Evolutionary conservation across 164 flowering plant species (phyloP), one percentile per base, ranked within the genome.

Genomic region (Cinnamomum chago): DNA sequence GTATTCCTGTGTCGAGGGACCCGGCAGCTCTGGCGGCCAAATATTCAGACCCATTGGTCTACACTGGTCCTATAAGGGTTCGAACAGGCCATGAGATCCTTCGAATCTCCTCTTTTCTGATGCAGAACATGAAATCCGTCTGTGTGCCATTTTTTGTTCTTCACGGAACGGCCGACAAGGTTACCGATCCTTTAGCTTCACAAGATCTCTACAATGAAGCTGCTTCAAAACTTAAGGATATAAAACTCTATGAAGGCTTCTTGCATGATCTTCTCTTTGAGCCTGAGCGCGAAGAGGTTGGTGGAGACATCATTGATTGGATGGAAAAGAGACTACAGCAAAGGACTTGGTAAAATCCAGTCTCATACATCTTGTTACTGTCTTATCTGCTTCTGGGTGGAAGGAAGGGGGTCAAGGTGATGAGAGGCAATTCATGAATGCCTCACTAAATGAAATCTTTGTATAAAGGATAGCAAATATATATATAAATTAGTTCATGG

Each of bases 211-310:
- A 86, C 85, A 83, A 89, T 24, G 84, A 84, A 79, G 96, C 99
- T 33, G 80, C 95, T 7, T 93, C 99, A 3, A 51, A 77, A 62
- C 84, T 87, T 83, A 96, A 96, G 78, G 91, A 90, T 85, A 92
- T 96, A 23, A 96, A 86, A 80, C 97, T 96, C 33, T 96, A 94
- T 50, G 93, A 92, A 3, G 99, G 98, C 4, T 94, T 90, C 83
- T 79, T 94, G 82, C 98, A 96, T 24, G 99, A 96, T 79, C 97
- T 96, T 74, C 92, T 95, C 20, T 95, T 95, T 35, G 99, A 95
- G 81, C 98, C 98, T 17, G 99, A 95, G 77, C 88, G 92, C 1
- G 93, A 93, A 72, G 97, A 92, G 77, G 79, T 95, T 67, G 97
- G 85, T 0, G 81, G 78, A 79, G 98, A 95, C 65, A 95, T 95